Conservation (phyloP, 805 yeast species). For the Scheffersomyces coipomensis region DNA sequence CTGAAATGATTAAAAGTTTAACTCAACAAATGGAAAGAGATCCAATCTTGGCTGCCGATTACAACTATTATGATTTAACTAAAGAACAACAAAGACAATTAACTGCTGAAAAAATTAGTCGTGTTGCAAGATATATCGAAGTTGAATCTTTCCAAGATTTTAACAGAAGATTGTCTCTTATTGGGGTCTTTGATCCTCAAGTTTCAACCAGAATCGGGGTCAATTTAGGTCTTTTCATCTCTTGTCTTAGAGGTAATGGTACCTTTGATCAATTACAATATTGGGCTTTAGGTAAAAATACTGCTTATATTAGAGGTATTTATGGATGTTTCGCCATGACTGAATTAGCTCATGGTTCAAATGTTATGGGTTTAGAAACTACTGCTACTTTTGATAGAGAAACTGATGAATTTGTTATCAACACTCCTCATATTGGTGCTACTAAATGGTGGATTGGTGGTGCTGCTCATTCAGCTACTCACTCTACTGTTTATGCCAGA, state of each 20-base stretch:
- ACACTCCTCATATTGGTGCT: constrained; percentile 48
- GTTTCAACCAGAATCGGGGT: constrained; percentile 82
- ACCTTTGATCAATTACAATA: constrained; percentile 78
- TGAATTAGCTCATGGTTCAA: constrained; percentile 64
- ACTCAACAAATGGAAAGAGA: constrained; percentile 64
- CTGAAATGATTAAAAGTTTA: constrained; percentile 46
- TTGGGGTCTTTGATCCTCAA: constrained; percentile 74
- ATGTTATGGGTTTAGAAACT: constrained; percentile 58
- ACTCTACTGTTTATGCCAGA: constrained; percentile 39
- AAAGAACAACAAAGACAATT: constrained; percentile 58
- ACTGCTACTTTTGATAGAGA: constrained; percentile 44
- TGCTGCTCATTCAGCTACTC: constrained; percentile 48
- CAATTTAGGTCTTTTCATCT: constrained; percentile 80
- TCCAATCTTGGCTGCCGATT: constrained; percentile 56
- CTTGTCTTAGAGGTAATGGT: constrained; percentile 84
- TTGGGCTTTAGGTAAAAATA: constrained; percentile 76
- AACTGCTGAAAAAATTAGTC: constrained; percentile 59
- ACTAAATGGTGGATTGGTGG: constrained; percentile 54
- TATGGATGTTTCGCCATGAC: constrained; percentile 66
- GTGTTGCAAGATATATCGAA: constrained; percentile 63
- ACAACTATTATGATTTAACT: constrained; percentile 55
- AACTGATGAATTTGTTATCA: constrained; percentile 41
- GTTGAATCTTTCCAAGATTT: constrained; percentile 43
- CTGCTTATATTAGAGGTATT: constrained; percentile 54
- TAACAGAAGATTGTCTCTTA: constrained; percentile 56